Base-by-base conservation (phyloP, 257 asterid species). In the Capsicum rhomboideum region DNA sequence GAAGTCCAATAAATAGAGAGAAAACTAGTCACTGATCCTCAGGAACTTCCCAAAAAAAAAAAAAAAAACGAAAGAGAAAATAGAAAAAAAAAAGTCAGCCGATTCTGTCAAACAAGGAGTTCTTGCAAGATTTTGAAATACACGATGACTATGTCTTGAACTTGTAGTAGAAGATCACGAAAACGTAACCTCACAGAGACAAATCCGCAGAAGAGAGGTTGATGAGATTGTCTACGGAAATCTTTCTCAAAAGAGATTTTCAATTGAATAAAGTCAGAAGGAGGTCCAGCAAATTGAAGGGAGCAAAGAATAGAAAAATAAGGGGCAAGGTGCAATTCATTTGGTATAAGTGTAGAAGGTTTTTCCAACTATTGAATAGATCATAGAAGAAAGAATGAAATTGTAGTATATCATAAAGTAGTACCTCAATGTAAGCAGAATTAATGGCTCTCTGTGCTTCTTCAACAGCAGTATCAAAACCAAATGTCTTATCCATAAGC, bases 391-490 rank as follows among this genome's bases (percentile, higher is more conserved):
- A 67, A 44, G 50, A 42, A 80, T 59, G 42, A 64, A 61, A 66
- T 37, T n/a, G 9, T 34, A 79, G 79, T n/a, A 50, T 21, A 17
- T 46, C 74, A 40, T 26, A 28, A 75, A 14, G 44, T 26, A 67
- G 49, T 83, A 94, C 99, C 97, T 96, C 99, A 50, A 92, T 94
- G 87, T 96, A 94, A 75, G 99, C 97, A 54, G 97, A 90, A 86
- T 94, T 88, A 31, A 96, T 96, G 68, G 99, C 99, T 88, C 99
- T 88, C 87, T 96, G 99, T 50, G 99, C 98, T 91, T 96, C 99
- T 91, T 96, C 99, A 78, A 96, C 99, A 64, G 99, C 99, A 59
- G 99, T 96, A 91, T 96, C 99, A 84, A 96, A 96, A 85, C 99
- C 99, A 87, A 96, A 96, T 61, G 99, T 93, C 86, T 94, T 96